A percentile compares a stretch with the other conserved stretches of the same genome.
Evolutionary conservation across 2,329 filamentous ascomycete genomes (phyloP).

Genomic region (Exophiala dermatitidis): DNA sequence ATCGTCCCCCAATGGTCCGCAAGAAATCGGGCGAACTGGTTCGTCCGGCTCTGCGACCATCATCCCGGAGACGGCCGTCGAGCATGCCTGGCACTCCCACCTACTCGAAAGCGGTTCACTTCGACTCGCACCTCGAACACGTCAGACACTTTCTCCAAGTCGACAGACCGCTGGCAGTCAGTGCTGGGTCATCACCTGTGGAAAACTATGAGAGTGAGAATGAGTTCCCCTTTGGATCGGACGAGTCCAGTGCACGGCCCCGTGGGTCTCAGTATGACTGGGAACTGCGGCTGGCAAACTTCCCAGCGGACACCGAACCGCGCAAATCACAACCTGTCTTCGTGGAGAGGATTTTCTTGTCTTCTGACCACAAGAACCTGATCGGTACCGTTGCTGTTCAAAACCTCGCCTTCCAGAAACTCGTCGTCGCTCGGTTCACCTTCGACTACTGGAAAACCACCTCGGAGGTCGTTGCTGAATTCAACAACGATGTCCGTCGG

Average conservation of each 20-base stretch:
- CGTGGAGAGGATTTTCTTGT: conserved; percentile 80
- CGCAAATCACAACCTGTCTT: conserved; percentile 60
- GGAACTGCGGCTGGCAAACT: conserved; percentile 80
- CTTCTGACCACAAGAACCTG: conserved; percentile 76
- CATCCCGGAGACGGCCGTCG: conserved; percentile 71
- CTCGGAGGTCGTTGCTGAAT: conserved; percentile 88
- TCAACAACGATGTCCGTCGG: conserved; percentile 66
- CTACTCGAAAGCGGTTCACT: conserved; percentile 95
- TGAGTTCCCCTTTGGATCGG: conserved; percentile 75
- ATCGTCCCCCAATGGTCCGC: conserved; percentile 84
- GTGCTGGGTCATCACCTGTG: conserved; percentile 83
- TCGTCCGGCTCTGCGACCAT: conserved; percentile 75
- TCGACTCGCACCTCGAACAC: conserved; percentile 92
- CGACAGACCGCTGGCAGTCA: conserved; percentile 91
- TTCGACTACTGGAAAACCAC: conserved; percentile 98
- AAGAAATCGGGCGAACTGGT: conserved; percentile 98
- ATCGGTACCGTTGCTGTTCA: conserved; percentile 76
- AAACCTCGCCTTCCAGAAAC: conserved; percentile 85
- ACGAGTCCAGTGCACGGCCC: conserved; percentile 39
- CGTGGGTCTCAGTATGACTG: conserved; percentile 62
- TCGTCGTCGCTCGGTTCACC: conserved; percentile 86
- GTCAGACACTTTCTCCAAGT: conserved; percentile 93
- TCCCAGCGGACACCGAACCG: conserved; percentile 58
- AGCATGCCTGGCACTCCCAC: conserved; percentile 97
- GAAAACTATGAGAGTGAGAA: conserved; percentile 79